phyloP scores from a whole-genome alignment of 192 early-diverging fungal species.

The Coemansia sp. region DNA sequence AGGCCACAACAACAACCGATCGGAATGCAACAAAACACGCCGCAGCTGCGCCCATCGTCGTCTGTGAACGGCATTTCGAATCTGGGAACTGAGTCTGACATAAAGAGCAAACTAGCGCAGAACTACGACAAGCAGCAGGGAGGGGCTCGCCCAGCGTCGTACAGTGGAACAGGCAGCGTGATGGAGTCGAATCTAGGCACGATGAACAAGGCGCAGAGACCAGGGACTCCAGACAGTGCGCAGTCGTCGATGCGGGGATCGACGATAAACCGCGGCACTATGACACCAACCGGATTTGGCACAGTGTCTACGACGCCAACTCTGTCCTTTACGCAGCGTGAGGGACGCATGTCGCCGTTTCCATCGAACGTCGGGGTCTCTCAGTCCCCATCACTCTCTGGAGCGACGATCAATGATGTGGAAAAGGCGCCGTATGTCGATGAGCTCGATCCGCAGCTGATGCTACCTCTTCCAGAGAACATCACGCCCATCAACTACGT shows the following conservation, averaged over 20 bases:
- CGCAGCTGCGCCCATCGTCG: background rate
- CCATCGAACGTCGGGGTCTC: conserved; percentile 45
- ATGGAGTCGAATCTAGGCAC: conserved; percentile 3
- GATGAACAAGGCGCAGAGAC: conserved; percentile 15
- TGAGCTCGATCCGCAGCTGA: conserved; percentile 33
- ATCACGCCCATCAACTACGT: conserved; percentile 53
- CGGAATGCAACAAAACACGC: background rate
- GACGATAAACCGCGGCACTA: background rate
- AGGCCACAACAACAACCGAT: background rate
- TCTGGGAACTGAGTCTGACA: background rate
- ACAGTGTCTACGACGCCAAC: conserved; percentile 41
- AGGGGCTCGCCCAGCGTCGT: conserved; percentile 36
- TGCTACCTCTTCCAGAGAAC: conserved; percentile 31
- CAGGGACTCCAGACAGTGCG: conserved; percentile 4
- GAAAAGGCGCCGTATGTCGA: conserved; percentile 17
- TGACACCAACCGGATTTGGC: conserved; percentile 31
- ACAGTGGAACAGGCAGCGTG: conserved; percentile 19
- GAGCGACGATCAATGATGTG: conserved; percentile 1
- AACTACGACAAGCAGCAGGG: background rate
- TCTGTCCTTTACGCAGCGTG: conserved; percentile 30
- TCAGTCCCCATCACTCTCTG: conserved; percentile 11
- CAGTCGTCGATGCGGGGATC: conserved; percentile 22
- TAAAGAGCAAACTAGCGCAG: background rate
- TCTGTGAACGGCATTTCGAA: background rate
- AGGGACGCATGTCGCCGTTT: conserved; percentile 49